Conservation (phyloP, 345 rosid genomes). For the Angophora floribunda region DNA sequence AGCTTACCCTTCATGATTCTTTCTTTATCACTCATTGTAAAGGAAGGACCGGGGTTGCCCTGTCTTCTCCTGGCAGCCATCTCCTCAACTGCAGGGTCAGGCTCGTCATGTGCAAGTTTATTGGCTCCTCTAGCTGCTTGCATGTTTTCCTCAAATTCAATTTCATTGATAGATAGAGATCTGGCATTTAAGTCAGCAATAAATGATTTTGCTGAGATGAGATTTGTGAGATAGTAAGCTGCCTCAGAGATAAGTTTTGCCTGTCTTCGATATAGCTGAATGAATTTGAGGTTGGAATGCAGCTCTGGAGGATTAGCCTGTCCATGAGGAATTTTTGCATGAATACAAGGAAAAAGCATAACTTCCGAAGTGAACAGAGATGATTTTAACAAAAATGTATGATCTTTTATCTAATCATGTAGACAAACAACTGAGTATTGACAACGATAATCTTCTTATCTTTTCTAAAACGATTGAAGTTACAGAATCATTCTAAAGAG, state of each 20-base stretch:
- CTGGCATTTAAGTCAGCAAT: slow-evolving; percentile 37
- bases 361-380: background rate
- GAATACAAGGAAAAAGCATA: background rate
- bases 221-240: slow-evolving; percentile 49
- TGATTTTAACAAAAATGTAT: background rate
- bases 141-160: slow-evolving; percentile 48
- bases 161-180: slow-evolving; percentile 52
- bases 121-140: slow-evolving; percentile 32
- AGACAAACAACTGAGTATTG: background rate
- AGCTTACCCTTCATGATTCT: slow-evolving; percentile 14
- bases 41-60: slow-evolving; percentile 6
- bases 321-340: background rate
- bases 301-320: slow-evolving; percentile 61
- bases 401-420: background rate
- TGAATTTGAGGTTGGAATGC: slow-evolving; percentile 55
- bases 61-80: background rate
- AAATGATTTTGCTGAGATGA: slow-evolving; percentile 42
- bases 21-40: slow-evolving; percentile 1
- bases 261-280: slow-evolving; percentile 43
- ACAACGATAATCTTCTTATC: background rate
- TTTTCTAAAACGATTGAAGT: background rate
- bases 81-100: slow-evolving; percentile 1
- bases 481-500: background rate
- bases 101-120: slow-evolving; percentile 7
- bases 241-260: slow-evolving; percentile 40